Percentiles rank a stretch among this genome's conserved stretches.
These are phyloP conservation scores for Lyophyllum atratum DNA, from an alignment of 768 basidiomycete genomes.

Conservation along the genomic window DNA sequence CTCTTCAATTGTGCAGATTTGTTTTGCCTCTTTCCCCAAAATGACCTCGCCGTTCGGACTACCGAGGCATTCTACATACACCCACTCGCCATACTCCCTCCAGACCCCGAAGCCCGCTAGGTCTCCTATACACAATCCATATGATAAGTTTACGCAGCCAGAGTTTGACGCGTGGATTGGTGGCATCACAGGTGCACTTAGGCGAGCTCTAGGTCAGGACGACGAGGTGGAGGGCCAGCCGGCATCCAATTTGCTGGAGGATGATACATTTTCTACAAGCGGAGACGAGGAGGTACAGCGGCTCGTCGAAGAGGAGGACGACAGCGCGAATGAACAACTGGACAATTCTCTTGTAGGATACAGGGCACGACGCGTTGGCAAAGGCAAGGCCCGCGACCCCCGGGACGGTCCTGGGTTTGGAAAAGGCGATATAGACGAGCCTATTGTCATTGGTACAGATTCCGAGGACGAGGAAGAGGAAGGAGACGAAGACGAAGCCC, in stretches of 20 bases:
- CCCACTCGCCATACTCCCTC: conserved; percentile 13
- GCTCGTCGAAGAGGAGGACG: conserved; percentile 12
- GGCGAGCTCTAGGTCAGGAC: conserved; percentile 58
- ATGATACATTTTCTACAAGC: conserved; percentile 7
- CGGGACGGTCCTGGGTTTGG: conserved; percentile 59
- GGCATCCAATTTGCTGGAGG: conserved; percentile 12
- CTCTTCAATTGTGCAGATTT: conserved; percentile 1
- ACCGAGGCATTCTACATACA: conserved; percentile 8
- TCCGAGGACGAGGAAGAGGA: conserved; percentile 33
- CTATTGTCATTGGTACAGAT: conserved; percentile 47
- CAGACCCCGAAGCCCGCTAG: conserved; percentile 24
- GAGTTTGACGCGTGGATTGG: conserved; percentile 76
- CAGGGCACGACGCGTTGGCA: conserved; percentile 46
- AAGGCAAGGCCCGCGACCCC: conserved; percentile 65
- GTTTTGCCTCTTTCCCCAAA: conserved; percentile 4
- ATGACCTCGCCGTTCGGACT: conserved; percentile 17
- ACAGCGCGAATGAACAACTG: conserved; percentile 29
- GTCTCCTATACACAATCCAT: conserved; percentile 68
- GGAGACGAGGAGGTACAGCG: conserved; percentile 20
- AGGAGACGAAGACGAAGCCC: conserved; percentile 24
- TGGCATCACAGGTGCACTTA: conserved; percentile 58
- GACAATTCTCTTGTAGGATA: conserved; percentile 62
- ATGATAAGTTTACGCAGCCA: conserved; percentile 67
- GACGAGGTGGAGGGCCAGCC: conserved; percentile 23
- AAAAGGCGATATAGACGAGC: conserved; percentile 37